Base-by-base conservation (phyloP, 1,284 basidiomycete genomes). In the Schizophyllum commune region DNA sequence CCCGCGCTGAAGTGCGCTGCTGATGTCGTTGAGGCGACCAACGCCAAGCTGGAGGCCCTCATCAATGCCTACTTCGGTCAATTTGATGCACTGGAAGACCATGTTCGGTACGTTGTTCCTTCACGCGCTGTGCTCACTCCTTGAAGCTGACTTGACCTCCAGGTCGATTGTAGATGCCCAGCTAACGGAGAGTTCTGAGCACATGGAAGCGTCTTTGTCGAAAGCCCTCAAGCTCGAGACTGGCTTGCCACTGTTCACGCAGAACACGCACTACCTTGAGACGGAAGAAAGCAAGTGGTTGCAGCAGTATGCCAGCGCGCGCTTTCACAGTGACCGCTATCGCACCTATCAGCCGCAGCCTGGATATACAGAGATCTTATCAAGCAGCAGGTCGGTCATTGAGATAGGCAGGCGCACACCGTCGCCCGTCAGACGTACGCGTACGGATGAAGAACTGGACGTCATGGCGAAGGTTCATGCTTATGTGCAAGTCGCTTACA, bases 381-480 rank as follows among this genome's bases (percentile, higher is more conserved):
- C n/a, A n/a, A n/a, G n/a, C n/a, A n/a, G n/a, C n/a, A n/a, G n/a
- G n/a, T n/a, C n/a, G n/a, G n/a, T n/a, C n/a, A n/a, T n/a, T n/a
- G n/a, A n/a, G n/a, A n/a, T n/a, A 47, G 3, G 39, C 8, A 17
- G 39, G 13, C 39, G 39, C 13, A 47, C 39, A 9, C 39, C 39
- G 39, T 17, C 39, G 39, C 39, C 17, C 17, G 39, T 47, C 17
- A 11, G 39, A 17, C 39, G 39, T 8, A 47, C 39, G 9, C 39
- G 39, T 47, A 17, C 39, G 17, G 39, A 47, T 17, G 73, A 79
- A 1, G 82, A 82, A 32, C 60, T 83, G 11, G 61, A 66, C 1
- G 69, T 84, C n/a, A 84, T 84, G 81, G 75, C 80, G 0, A 74
- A 74, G 5, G 81, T 83, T 0, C 76, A 79, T 4, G 80, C 81